Evolutionary conservation across 345 rosid species (phyloP), one percentile per base, ranked within the genome.

Genomic region (Gossypium australe): DNA sequence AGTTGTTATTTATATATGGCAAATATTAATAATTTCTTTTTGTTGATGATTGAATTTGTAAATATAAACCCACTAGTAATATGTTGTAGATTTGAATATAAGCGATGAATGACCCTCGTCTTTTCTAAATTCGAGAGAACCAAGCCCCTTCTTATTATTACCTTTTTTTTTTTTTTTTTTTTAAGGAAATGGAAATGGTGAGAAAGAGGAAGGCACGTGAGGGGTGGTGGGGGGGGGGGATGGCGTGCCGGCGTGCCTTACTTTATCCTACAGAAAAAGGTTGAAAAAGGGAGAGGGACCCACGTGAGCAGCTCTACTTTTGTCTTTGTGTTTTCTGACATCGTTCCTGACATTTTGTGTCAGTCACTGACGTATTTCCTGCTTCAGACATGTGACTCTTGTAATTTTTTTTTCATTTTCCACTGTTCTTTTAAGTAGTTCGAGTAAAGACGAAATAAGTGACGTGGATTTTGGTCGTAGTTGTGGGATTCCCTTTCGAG

Each of bases 231-330:
- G 56, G 20, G 25, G 11, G 14, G 27, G 61, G 29, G 25, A 22
- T 75, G 87, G 90, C 87, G 89, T 85, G 88, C 92, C 81, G 82
- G 90, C 86, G 85, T 85, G 87, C 82, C 82, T 70, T 78, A 57
- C 87, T 86, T 83, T 86, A 82, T 77, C 79, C 77, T 77, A 72
- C 82, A 78, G 29, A 66, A 79, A 71, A 67, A 43, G 38, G 66
- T 60, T 25, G 58, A 75, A 83, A 75, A 58, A 34, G 63, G 24
- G 12, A 2, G 5, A 44, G 82, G 90, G 85, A 73, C 86, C 89
- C 84, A 84, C 72, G 76, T 78, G 85, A 82, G 82, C 84, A 81
- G 72, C 16, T 24, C 16, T 58, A 34, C 22, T 58, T 58, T 68
- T 78, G 81, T 84, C 80, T 73, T 77, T 73, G 76, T 80, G 64